Evolutionary conservation across 257 asterid genomes (phyloP).

Genomic region (Verbena officinalis): DNA sequence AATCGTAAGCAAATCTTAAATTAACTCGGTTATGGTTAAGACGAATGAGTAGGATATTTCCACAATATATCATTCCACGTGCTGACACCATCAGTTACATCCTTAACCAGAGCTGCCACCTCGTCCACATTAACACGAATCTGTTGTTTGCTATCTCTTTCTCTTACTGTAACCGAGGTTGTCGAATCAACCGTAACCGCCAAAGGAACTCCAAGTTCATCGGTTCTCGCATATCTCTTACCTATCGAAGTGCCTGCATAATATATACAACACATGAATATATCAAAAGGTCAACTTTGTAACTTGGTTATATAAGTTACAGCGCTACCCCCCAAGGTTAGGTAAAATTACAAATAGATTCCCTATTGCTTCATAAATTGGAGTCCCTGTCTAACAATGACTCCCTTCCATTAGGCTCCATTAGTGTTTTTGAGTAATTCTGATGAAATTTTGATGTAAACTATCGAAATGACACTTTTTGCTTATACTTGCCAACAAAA

Average conservation of each 20-base stretch:
- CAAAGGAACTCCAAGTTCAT: slow-evolving; percentile 91
- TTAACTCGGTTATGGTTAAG: slow-evolving; percentile 22
- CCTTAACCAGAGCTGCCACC: slow-evolving; percentile 74
- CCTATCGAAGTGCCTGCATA: slow-evolving; percentile 82
- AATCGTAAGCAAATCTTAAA: not conserved
- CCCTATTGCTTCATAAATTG: too few relatives aligned
- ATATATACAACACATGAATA: not conserved
- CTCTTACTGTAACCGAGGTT: slow-evolving; percentile 69
- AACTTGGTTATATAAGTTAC: too few relatives aligned
- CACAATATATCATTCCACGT: slow-evolving; percentile 58
- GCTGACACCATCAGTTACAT: slow-evolving; percentile 65
- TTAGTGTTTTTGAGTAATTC: too few relatives aligned
- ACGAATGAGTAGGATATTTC: slow-evolving; percentile 73
- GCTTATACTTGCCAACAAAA: too few relatives aligned
- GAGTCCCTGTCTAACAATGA: too few relatives aligned
- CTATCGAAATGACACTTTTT: too few relatives aligned
- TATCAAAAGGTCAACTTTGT: too few relatives aligned
- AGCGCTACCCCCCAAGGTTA: too few relatives aligned
- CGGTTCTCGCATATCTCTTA: slow-evolving; percentile 90
- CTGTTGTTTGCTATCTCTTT: slow-evolving; percentile 83
- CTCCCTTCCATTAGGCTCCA: too few relatives aligned
- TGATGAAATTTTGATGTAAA: too few relatives aligned
- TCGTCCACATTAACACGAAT: slow-evolving; percentile 71
- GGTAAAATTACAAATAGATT: too few relatives aligned
- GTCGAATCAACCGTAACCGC: slow-evolving; percentile 83